Percentiles rank a stretch among this genome's conserved stretches.
phyloP scores from a whole-genome alignment of 305 asterid species.

The Solanum hybrid region DNA sequence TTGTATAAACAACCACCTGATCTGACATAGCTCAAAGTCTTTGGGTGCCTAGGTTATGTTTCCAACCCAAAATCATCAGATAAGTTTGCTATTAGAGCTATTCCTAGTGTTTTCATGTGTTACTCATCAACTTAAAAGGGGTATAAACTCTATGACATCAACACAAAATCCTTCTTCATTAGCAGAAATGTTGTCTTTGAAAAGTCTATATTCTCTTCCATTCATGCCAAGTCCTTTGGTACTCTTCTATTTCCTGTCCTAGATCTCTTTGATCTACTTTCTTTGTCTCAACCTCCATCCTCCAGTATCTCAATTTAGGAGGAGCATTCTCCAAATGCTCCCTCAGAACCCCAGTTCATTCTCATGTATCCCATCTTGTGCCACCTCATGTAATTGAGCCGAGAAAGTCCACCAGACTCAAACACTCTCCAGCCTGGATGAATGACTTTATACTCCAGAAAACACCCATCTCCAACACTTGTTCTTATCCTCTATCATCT shows the following conservation, averaged over 20 bases:
- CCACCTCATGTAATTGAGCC: not conserved
- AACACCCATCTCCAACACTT: not conserved
- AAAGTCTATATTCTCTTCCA: not conserved
- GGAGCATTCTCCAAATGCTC: not conserved
- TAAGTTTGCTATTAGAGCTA: not conserved
- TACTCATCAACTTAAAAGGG: not conserved
- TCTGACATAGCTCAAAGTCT: not conserved
- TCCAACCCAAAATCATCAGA: not conserved
- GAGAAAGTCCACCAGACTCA: no score
- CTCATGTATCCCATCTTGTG: not conserved
- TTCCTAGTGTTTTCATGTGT: not conserved
- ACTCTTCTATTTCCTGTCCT: not conserved
- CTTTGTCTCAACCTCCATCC: not conserved
- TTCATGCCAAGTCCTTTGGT: not conserved
- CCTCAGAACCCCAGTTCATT: not conserved
- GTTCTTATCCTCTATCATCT: not conserved
- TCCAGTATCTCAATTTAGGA: not conserved
- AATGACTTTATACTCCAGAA: not conserved
- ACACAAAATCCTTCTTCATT: not conserved
- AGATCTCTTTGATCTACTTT: no score
- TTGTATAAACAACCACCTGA: not conserved
- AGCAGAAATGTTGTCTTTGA: not conserved
- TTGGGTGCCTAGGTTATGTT: not conserved
- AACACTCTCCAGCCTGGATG: not conserved
- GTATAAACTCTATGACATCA: not conserved